Conservation (phyloP, 2,329 filamentous ascomycete genomes). For the Fusarium anthophilum region DNA sequence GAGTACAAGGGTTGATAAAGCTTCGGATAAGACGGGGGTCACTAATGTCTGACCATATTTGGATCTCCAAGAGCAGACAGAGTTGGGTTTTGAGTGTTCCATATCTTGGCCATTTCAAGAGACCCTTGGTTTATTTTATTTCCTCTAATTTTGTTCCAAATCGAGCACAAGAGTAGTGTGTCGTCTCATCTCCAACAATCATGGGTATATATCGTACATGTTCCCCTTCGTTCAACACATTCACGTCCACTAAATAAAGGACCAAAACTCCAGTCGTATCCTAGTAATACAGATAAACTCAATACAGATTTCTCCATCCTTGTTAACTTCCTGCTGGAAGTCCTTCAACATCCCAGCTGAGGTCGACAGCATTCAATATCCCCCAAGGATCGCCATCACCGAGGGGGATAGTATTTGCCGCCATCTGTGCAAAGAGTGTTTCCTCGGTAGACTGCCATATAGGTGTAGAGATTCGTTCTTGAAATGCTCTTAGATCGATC, state of each 20-base stretch:
- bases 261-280: not conserved
- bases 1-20: slow-evolving; percentile 1
- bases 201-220: slow-evolving; percentile 36
- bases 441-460: slow-evolving; percentile 47
- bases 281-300: not conserved
- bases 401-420: slow-evolving; percentile 29
- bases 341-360: slow-evolving; percentile 38
- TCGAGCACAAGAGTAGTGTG: slow-evolving; percentile 31
- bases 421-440: slow-evolving; percentile 43
- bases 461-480: slow-evolving; percentile 44
- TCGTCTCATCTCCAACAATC: not conserved
- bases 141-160: not conserved
- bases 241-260: not conserved
- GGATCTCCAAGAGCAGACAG: not conserved
- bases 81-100: not conserved
- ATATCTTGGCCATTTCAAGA: not conserved
- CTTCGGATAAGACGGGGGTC: slow-evolving; percentile 20
- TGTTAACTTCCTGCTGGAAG: slow-evolving; percentile 7
- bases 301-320: not conserved
- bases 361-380: slow-evolving; percentile 40
- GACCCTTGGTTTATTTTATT: not conserved
- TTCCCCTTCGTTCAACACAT: not conserved
- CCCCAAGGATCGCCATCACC: slow-evolving; percentile 44
- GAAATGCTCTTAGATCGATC: slow-evolving; percentile 47
- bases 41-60: not conserved